phyloP scores from a whole-genome alignment of 306 rosid genomes.

The Pyrus communis region DNA sequence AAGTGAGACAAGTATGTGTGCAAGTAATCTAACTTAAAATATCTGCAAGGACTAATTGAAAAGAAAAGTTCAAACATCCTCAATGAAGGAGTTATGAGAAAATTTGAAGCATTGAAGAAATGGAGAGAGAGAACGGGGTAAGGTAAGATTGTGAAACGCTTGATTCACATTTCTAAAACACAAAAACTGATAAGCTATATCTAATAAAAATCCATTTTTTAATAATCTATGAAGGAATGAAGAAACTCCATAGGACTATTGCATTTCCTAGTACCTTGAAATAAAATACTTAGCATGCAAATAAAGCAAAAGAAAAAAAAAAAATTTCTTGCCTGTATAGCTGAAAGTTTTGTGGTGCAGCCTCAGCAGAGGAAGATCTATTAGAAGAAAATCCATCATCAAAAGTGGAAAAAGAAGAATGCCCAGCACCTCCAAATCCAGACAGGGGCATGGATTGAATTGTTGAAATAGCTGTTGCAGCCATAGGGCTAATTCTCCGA shows the following conservation, averaged over 20 bases:
- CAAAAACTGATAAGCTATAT: not conserved
- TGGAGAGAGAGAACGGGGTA: not conserved
- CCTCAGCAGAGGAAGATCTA: constrained; percentile 71
- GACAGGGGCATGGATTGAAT: constrained; percentile 97
- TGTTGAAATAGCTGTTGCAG: constrained; percentile 97
- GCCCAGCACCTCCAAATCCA: constrained; percentile 79
- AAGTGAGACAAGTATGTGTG: not conserved
- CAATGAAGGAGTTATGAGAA: not conserved
- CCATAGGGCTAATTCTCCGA: constrained; percentile 79
- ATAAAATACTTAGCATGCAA: not conserved
- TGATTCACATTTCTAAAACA: not conserved
- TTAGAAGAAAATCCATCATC: constrained; percentile 81
- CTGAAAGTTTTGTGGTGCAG: constrained; percentile 85
- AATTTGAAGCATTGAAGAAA: not conserved
- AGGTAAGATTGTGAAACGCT: not conserved
- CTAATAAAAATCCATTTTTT: not conserved
- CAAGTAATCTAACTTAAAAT: not conserved
- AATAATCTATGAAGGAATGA: not conserved
- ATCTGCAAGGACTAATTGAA: not conserved
- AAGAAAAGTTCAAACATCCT: not conserved
- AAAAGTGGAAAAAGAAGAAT: constrained; percentile 81
- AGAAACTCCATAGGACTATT: not conserved
- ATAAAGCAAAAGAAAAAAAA: not conserved
- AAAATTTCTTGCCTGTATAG: constrained; percentile 57
- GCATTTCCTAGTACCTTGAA: not conserved